Evolutionary conservation across 2,329 filamentous ascomycete species (phyloP), one percentile per base, ranked within the genome.

Genomic region (Westerdykella sp.): DNA sequence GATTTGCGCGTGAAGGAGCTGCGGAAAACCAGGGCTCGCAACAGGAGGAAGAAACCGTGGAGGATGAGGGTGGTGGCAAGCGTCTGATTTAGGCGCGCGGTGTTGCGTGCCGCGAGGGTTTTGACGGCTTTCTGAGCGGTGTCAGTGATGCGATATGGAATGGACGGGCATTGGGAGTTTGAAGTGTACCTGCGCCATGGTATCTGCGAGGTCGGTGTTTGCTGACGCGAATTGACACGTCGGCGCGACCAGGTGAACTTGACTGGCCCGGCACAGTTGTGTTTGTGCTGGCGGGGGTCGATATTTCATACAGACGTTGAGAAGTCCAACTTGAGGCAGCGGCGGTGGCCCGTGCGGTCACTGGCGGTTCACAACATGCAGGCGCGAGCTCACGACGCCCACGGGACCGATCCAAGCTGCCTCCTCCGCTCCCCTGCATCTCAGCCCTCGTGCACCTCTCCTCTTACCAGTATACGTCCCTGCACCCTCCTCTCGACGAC

Each of bases 31-130:
- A 79, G 55, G 56, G 84, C 75, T 66, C 85, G 81, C 47, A 84
- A 77, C 40, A 88, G 62, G 45, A 95, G 73, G 73, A 91, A 96
- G 62, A 88, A 62, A 45, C 66, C 60, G 66, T 97, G 89, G 61
- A 94, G 72, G 53, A 72, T 61, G 48, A 87, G 73, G 37, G 87
- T 83, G 49, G 85, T 84, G 43, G 87, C 73, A 66, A 95, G 91
- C 21, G 93, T 87, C 61, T 82, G 87, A 62, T 84, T 86, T 37
- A 98, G 81, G 35, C 85, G 76, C 28, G 80, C 73, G 37, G 79
- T 74, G 68, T 97, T 97, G 69, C 84, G 80, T 55, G 84, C 85
- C 44, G 93, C 93, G 43, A 83, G 77, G 34, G 76, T 74, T 53
- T 76, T 76, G 50, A 71, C 69, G 43, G 73, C 70, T 75, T 75